Evolutionary conservation across 345 rosid genomes (phyloP), one percentile per base, ranked within the genome.

Genomic region (Euphorbia peplus): DNA sequence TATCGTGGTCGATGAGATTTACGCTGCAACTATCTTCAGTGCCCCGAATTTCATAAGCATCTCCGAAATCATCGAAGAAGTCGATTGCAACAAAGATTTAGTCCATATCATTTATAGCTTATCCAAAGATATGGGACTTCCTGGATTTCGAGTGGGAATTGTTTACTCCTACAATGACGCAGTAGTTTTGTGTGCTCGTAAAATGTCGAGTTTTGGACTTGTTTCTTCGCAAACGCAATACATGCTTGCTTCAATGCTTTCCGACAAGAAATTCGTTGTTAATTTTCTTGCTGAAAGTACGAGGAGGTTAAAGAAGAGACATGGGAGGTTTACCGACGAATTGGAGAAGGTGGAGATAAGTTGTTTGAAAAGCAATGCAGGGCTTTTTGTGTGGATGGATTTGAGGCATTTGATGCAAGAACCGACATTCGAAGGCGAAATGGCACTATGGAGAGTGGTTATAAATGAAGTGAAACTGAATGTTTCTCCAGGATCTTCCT

Each of bases 101-200:
- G 68, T 93, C 64, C 98, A 93, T 80, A 78, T 91, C 26, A 76
- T 87, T 2, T 91, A 89, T 70, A 91, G 97, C 72, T 79, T 93
- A 63, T 93, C 98, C 10, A 93, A 93, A 77, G 98, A 93, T 78
- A 82, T 93, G 90, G 97, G 98, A 0, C 71, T 93, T 18, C 98
- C 96, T 0, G 98, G 97, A 28, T 82, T 93, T 13, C 75, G 92
- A 60, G 96, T 91, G 0, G 98, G 97, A 19, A 83, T 90, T 1
- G 79, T 91, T 25, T 93, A 89, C 59, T 93, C 96, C 0, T 89
- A 84, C 77, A 93, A 91, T 30, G 95, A 91, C 19, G 56, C 9
- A 0, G 95, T 91, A 3, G 90, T 84, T 18, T 51, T 60, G n/a
- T 82, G 89, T 22, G 92, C 84, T 8, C 82, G 90, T 0, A 90